These are phyloP conservation scores for Sugiyamaella japonica DNA, from an alignment of 1,139 yeast species.

Conservation along the genomic window DNA sequence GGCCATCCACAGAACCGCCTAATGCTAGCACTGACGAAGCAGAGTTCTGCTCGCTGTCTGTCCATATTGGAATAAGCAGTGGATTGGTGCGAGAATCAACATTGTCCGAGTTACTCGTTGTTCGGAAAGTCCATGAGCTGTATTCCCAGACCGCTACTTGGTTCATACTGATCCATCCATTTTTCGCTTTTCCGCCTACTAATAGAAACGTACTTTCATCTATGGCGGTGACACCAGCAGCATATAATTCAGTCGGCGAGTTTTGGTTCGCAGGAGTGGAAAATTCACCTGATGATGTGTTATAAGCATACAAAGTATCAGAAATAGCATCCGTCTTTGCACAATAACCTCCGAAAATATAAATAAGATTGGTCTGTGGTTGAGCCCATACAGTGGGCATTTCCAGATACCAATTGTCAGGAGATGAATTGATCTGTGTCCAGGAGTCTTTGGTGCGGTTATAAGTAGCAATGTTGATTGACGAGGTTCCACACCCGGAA, in stretches of 20 bases:
- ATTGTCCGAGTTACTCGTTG: slow-evolving; percentile 35
- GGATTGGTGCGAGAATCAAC: slow-evolving; percentile 53
- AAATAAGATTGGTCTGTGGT: slow-evolving; percentile 42
- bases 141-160: slow-evolving; percentile 64
- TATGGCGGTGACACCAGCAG: slow-evolving; percentile 40
- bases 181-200: slow-evolving; percentile 55
- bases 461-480: slow-evolving; percentile 27
- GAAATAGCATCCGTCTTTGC: slow-evolving; percentile 36
- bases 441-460: slow-evolving; percentile 24
- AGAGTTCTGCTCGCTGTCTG: slow-evolving; percentile 14
- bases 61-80: slow-evolving; percentile 46
- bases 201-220: slow-evolving; percentile 35
- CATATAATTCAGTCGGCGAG: slow-evolving; percentile 52
- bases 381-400: slow-evolving; percentile 43
- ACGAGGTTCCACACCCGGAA: slow-evolving; percentile 18
- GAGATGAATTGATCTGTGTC: slow-evolving; percentile 22
- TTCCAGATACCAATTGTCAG: slow-evolving; percentile 23
- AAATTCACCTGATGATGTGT: slow-evolving; percentile 38
- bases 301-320: slow-evolving; percentile 44
- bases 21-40: slow-evolving; percentile 35
- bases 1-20: slow-evolving; percentile 46
- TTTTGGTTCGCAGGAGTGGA: slow-evolving; percentile 40
- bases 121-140: slow-evolving; percentile 56
- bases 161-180: slow-evolving; percentile 61
- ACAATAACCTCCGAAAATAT: slow-evolving; percentile 53